Evolutionary conservation across 306 rosid species (phyloP).

Genomic region (Lablab purpureus): DNA sequence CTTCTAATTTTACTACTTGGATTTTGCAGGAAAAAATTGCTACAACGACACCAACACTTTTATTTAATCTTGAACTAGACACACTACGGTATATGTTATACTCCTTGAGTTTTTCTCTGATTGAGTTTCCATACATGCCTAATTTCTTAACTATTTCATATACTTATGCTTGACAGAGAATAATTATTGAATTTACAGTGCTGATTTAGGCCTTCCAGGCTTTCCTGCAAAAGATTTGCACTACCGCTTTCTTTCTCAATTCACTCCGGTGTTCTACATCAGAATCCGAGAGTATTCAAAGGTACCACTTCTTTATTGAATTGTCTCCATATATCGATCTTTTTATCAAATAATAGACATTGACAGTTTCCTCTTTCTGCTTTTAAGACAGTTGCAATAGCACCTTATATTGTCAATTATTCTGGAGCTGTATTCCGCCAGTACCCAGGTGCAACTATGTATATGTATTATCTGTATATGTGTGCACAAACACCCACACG

Average conservation of each 20-base stretch:
- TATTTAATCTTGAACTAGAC: constrained; percentile 95
- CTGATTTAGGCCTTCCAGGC: constrained; percentile 95
- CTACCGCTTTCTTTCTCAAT: constrained; percentile 94
- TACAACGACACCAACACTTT: constrained; percentile 74
- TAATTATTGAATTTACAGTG: constrained; percentile 72
- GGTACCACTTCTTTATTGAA: constrained; percentile 51
- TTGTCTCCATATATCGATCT: constrained; percentile 6
- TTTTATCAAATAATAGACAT: constrained; percentile 39
- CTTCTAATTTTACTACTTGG: constrained; percentile 42
- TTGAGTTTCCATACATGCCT: constrained; percentile 27
- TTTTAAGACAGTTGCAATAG: constrained; percentile 86
- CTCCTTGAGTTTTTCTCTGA: neutral
- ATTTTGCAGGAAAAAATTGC: constrained; percentile 87
- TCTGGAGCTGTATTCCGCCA: constrained; percentile 94
- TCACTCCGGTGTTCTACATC: constrained; percentile 89
- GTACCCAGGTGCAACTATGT: constrained; percentile 77
- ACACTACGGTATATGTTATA: constrained; percentile 73
- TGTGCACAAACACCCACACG: neutral
- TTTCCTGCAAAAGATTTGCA: constrained; percentile 94
- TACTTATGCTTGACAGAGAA: constrained; percentile 40
- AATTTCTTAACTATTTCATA: constrained; percentile 31
- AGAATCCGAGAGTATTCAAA: constrained; percentile 93
- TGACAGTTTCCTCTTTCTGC: constrained; percentile 43
- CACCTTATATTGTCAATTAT: constrained; percentile 91
- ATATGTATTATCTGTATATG: constrained; percentile 6